Conservation (phyloP, 306 rosid genomes). For the Gynostemma pentaphyllum region DNA sequence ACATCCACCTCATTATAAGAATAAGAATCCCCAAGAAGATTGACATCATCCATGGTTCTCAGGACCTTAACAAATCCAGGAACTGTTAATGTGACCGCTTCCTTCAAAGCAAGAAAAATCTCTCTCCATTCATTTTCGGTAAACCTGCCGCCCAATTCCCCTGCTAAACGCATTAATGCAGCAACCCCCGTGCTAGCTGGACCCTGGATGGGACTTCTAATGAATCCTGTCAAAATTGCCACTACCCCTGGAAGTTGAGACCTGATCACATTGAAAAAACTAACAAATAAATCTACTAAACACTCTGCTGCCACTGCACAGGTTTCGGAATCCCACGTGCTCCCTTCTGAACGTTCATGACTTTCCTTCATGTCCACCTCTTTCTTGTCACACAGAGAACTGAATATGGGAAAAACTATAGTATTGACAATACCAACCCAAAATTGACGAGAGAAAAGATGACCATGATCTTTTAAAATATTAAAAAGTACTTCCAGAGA, state of each 20-base stretch:
- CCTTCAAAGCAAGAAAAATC: constrained; percentile 66
- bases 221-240: constrained; percentile 52
- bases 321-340: constrained; percentile 86
- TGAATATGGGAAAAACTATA: constrained; percentile 72
- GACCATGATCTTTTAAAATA: constrained; percentile 92
- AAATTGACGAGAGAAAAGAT: constrained; percentile 65
- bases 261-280: constrained; percentile 55
- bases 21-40: constrained; percentile 35
- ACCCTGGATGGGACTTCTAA: constrained; percentile 85
- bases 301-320: constrained; percentile 73
- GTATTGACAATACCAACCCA: constrained; percentile 66
- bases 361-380: constrained; percentile 27
- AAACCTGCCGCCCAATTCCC: constrained; percentile 61
- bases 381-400: constrained; percentile 28
- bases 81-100: constrained; percentile 59
- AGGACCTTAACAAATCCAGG: constrained; percentile 78
- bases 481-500: constrained; percentile 96
- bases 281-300: constrained; percentile 65
- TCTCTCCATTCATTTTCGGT: constrained; percentile 74
- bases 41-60: constrained; percentile 52
- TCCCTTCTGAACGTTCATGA: constrained; percentile 42
- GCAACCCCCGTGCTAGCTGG: constrained; percentile 87
- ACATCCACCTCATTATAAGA: constrained; percentile 40
- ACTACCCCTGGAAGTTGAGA: constrained; percentile 77
- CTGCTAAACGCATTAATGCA: constrained; percentile 62